A percentile compares a stretch with the other conserved stretches of the same genome.
Conservation (phyloP, 805 yeast genomes). For the Komagataella phaffii region DNA sequence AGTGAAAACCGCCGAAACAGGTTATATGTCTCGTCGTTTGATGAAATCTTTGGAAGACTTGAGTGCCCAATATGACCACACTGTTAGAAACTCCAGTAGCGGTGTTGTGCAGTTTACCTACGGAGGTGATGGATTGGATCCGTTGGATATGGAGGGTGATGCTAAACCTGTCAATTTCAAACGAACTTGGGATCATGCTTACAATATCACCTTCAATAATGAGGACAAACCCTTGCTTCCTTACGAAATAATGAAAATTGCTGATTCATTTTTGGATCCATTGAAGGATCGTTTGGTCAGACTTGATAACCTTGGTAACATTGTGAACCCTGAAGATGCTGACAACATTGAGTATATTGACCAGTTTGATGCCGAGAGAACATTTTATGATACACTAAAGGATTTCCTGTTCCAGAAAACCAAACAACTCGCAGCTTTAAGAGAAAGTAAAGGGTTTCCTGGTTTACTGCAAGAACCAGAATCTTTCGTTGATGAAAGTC, state of each 20-base stretch:
- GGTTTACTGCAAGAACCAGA: conserved; percentile 29
- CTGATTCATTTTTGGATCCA: conserved; percentile 45
- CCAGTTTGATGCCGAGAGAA: conserved; percentile 78
- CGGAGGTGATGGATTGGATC: conserved; percentile 98
- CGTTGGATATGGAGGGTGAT: conserved; percentile 98
- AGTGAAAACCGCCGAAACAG: conserved; percentile 98
- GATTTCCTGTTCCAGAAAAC: conserved; percentile 50
- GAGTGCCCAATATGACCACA: conserved; percentile 83
- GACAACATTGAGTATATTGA: conserved; percentile 58
- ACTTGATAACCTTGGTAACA: conserved; percentile 59
- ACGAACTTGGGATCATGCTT: conserved; percentile 91
- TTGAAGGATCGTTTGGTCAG: conserved; percentile 47
- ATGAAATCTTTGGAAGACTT: conserved; percentile 97
- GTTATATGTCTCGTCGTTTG: conserved; percentile 94
- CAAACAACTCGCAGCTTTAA: conserved; percentile 33
- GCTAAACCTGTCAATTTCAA: conserved; percentile 89
- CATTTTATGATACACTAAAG: conserved; percentile 65
- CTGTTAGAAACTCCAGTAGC: conserved; percentile 89
- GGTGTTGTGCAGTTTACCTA: conserved; percentile 96
- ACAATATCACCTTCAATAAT: conserved; percentile 51
- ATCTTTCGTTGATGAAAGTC: conserved; percentile 19
- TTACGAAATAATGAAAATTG: conserved; percentile 44
- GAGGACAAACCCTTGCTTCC: conserved; percentile 51
- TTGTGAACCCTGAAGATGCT: conserved; percentile 27
- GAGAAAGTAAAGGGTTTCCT: conserved; percentile 40